Evolutionary conservation across 306 rosid genomes (phyloP), one percentile per base, ranked within the genome.

Genomic region (Corylus avellana): DNA sequence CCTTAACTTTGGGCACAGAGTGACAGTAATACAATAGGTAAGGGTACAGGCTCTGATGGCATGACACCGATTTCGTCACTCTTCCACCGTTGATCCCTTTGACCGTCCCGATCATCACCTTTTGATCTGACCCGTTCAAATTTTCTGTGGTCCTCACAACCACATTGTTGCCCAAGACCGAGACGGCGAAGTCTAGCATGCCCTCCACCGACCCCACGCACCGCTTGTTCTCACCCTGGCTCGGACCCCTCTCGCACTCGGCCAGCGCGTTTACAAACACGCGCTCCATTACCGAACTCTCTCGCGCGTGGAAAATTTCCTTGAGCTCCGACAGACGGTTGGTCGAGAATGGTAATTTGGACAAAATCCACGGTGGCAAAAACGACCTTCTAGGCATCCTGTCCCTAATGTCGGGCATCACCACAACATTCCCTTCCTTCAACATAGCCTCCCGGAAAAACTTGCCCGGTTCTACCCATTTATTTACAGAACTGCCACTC

Each of bases 21-120:
- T 95, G 98, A 56, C 98, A 95, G 47, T 95, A 95, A 74, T 92
- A 95, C 56, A 95, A 50, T 58, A 95, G 72, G 75, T 95, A 91
- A 14, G 98, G 97, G 89, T 91, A 95, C 86, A 95, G 37, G 72
- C 91, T 91, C 56, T 91, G 98, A 72, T 95, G 98, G 82, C 98
- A 95, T 0, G 98, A 95, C 1, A 95, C 98, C 0, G 97, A 90
- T 49, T 89, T 51, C 0, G 90, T 92, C 73, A 90, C 88, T 42
- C 81, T 42, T 69, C 98, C 98, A 7, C 97, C 91, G 88, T 88
- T 79, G 77, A 91, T 69, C 2, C 70, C 76, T 4, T 56, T 78
- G 11, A 92, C 96, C 4, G 3, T 75, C 1, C 98, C 98, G 68
- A 92, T 90, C 89, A 80, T 77, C 73, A 95, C 92, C 0, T 77